These are phyloP conservation scores for Bullera alba DNA, from an alignment of 768 basidiomycete species.

Conservation along the genomic window DNA sequence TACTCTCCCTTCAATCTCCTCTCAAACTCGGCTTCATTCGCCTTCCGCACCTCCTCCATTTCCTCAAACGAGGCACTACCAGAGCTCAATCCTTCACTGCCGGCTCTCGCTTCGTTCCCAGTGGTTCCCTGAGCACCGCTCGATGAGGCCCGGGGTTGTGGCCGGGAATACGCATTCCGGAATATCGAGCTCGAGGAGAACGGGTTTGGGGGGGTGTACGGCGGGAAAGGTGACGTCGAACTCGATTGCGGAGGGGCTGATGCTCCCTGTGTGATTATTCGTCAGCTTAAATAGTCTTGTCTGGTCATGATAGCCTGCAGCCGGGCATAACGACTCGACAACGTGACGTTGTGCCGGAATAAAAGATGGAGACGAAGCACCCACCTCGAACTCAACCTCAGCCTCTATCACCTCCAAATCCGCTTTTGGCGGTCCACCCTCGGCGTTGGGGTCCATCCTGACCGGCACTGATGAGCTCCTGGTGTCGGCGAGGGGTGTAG, in stretches of 20 bases:
- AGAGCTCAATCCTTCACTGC: not conserved
- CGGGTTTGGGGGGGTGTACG: too few species aligned
- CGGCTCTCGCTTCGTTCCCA: not conserved
- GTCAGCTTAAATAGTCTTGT: too few species aligned
- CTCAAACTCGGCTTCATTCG: slow-evolving; percentile 69
- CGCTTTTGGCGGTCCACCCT: slow-evolving; percentile 21
- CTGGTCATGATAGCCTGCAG: too few species aligned
- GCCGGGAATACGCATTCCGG: slow-evolving; percentile 10
- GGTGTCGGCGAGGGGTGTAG: too few species aligned
- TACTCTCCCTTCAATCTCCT: slow-evolving; percentile 69
- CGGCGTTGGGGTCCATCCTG: slow-evolving; percentile 33
- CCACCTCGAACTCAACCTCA: slow-evolving; percentile 5
- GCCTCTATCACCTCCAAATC: slow-evolving; percentile 22
- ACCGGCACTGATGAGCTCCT: not conserved
- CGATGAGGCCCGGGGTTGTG: not conserved
- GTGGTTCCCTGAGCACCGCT: not conserved
- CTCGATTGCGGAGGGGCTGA: too few species aligned
- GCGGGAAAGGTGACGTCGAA: too few species aligned
- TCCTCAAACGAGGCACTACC: slow-evolving; percentile 30
- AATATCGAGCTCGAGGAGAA: slow-evolving; percentile 26
- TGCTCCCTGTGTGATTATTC: too few species aligned
- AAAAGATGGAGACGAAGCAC: too few species aligned
- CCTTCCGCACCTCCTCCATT: slow-evolving; percentile 57
- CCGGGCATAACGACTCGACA: too few species aligned
- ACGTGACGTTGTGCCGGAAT: too few species aligned